Percentiles rank a stretch among this genome's conserved stretches.
Conservation (phyloP, 371 early-diverging fungal species). For the Apophysomyces variabilis region DNA sequence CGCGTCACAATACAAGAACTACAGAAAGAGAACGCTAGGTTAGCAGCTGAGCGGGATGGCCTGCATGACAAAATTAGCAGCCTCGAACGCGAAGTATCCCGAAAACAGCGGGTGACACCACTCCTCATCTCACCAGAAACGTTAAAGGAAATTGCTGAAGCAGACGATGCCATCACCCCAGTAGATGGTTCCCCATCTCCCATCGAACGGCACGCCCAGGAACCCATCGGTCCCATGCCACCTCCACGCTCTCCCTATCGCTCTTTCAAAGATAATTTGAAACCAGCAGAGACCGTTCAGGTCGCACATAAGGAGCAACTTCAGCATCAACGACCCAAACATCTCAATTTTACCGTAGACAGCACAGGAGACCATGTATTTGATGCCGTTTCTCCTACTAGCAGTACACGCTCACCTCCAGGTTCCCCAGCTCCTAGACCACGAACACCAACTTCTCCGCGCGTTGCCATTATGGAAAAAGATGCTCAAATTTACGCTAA, state of each 20-base stretch:
- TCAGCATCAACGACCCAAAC: constrained; percentile 21
- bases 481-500: constrained; percentile 23
- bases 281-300: constrained; percentile 20
- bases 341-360: constrained; percentile 13
- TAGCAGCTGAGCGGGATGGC: constrained; percentile 61
- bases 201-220: constrained; percentile 12
- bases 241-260: constrained; percentile 32
- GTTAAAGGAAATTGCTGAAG: constrained; percentile 32
- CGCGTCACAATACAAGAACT: constrained; percentile 80
- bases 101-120: constrained; percentile 30
- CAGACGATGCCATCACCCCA: constrained; percentile 26
- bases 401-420: constrained; percentile 10
- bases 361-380: constrained; percentile 12
- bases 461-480: constrained; percentile 17
- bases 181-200: constrained; percentile 10
- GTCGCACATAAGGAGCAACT: constrained; percentile 18
- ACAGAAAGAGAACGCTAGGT: constrained; percentile 59
- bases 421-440: constrained; percentile 10
- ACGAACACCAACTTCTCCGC: constrained; percentile 13
- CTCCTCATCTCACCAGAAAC: constrained; percentile 38
- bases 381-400: constrained; percentile 3
- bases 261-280: constrained; percentile 9
- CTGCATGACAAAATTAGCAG: constrained; percentile 41
- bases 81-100: constrained; percentile 33
- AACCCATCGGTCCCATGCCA: constrained; percentile 21